Base-by-base conservation (phyloP, 495 filamentous ascomycete species). In the Hapsidospora chrysogenum region DNA sequence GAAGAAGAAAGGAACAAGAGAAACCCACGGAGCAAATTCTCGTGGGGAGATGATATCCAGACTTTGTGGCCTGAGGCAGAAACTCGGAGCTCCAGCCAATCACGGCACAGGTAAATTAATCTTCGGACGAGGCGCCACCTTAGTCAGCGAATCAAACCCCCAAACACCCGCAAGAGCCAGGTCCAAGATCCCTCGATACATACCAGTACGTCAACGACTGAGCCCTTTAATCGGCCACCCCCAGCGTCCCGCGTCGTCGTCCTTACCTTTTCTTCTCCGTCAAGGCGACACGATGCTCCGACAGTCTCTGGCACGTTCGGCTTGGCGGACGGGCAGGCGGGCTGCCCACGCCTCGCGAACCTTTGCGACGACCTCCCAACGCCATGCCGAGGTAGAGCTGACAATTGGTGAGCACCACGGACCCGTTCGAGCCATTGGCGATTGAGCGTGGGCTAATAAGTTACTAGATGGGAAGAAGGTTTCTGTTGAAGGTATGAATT, bases 401-500 rank as follows among this genome's bases (percentile, higher is more conserved):
- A 94, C 85, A 45, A 75, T 94, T 65, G 85, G 84, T 89, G 63
- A 48, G 78, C 22, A 21, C 53, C 36, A 33, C 28, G 21, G 14
- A 14, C 16, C 17, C 11, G 4, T 17, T 14, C 20, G 29, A 32
- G n/a, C 26, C 9, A 50, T 47, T 48, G 38, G 27, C 11, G 13
- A 19, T 10, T 28, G 31, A 27, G 10, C 14, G 36, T 35, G 35
- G 46, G 42, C 49, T 64, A 41, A 60, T 52, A 32, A 30, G n/a
- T 17, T 31, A 52, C n/a, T 49, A 86, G 83, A 92, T 72, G 85
- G 84, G 53, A 92, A 89, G 66, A 85, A 92, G 60, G 77, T 94
- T 16, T 92, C 84, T 29, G 83, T 94, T 43, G 83, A 92, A 79
- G 85, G 85, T 93, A 73, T 46, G 54, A 23, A 26, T 23, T 17